Evolutionary conservation across 169 alveolate genomes (phyloP), one percentile per base, ranked within the genome.

Genomic region (Eimeria maxima): DNA sequence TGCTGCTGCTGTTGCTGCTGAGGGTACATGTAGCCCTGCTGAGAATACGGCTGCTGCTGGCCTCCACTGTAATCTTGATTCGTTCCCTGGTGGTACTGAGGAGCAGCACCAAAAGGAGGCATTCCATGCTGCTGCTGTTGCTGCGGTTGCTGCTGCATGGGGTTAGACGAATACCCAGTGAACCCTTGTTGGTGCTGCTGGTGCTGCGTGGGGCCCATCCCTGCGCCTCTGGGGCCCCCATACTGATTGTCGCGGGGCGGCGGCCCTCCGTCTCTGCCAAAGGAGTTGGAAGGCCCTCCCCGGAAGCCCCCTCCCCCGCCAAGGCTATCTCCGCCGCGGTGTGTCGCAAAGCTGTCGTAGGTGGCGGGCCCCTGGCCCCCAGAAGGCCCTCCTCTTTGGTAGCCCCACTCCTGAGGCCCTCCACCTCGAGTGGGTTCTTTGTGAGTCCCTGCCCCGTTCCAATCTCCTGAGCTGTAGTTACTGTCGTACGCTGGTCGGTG

Each of bases 1-100:
- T 38, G 89, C 89, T 78, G 65, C 63, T 78, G 89, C 60, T 78
- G 65, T 33, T 78, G 89, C 63, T 78, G 89, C 89, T n/a, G 86
- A 20, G 45, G 86, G 44, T 74, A 33, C 53, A 44, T 44, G 89
- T 24, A 80, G 38, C 89, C 63, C 67, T 80, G 89, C 18, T 80
- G 89, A 33, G 27, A 67, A 80, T 45, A 44, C 2, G 60, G 67
- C 42, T 38, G 69, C 89, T 38, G 69, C 89, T 65, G 76, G 13
- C 76, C 76, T 29, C 33, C 76, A 65, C 76, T 29, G 33, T 65
- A 65, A 27, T 65, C 76, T 24, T 22, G n/a, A 27, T 14, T 29
- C 29, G 42, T 27, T 24, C n/a, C 76, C 76, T 65, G 76, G 33
- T 65, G 76, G 33, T 4, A 65, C 33, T 22, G 76, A 27, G 38